These are phyloP conservation scores for Huntiella omanensis DNA, from an alignment of 2,329 filamentous ascomycete species.

Conservation along the genomic window DNA sequence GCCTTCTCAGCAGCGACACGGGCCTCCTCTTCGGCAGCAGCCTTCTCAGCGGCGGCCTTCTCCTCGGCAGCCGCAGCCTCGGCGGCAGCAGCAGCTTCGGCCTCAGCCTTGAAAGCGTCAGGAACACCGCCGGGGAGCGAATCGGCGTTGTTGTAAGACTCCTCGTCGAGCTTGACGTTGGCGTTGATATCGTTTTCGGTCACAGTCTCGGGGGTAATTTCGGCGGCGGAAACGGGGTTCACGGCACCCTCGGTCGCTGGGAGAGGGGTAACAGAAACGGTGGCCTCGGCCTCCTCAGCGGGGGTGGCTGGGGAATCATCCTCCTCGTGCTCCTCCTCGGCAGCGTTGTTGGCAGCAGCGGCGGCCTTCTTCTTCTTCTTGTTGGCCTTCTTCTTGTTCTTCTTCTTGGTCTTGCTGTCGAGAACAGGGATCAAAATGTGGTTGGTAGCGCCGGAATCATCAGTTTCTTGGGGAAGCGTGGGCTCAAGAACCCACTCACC, in stretches of 20 bases:
- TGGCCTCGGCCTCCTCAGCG: constrained; percentile 17
- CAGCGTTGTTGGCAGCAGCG: constrained; percentile 1
- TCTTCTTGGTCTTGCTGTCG: constrained; percentile 29
- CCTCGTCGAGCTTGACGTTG: constrained; percentile 62
- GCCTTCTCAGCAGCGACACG: constrained; percentile 11
- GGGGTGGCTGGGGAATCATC: constrained; percentile 9
- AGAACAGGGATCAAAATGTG: constrained; percentile 55
- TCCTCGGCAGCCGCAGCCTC: constrained; percentile 12
- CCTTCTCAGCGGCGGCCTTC: constrained; percentile 12
- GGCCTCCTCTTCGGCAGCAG: constrained; percentile 3
- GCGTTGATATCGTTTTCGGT: constrained; percentile 48
- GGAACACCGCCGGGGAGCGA: constrained; percentile 38
- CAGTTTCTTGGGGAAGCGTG: constrained; percentile 62
- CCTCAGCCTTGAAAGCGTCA: constrained; percentile 58
- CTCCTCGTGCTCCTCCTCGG: constrained; percentile 7
- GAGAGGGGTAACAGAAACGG: constrained; percentile 40
- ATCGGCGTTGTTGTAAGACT: constrained; percentile 69
- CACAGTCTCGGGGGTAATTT: constrained; percentile 60
- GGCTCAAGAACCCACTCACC: constrained; percentile 74
- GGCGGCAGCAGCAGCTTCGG: constrained; percentile 30
- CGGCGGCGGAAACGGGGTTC: constrained; percentile 64
- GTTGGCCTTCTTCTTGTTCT: constrained; percentile 21
- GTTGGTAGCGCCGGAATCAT: constrained; percentile 72
- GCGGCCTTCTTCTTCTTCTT: constrained; percentile 13
- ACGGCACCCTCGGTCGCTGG: constrained; percentile 44